These are phyloP conservation scores for Aspergillus hancockii DNA, from an alignment of 495 filamentous ascomycete species.

Conservation along the genomic window DNA sequence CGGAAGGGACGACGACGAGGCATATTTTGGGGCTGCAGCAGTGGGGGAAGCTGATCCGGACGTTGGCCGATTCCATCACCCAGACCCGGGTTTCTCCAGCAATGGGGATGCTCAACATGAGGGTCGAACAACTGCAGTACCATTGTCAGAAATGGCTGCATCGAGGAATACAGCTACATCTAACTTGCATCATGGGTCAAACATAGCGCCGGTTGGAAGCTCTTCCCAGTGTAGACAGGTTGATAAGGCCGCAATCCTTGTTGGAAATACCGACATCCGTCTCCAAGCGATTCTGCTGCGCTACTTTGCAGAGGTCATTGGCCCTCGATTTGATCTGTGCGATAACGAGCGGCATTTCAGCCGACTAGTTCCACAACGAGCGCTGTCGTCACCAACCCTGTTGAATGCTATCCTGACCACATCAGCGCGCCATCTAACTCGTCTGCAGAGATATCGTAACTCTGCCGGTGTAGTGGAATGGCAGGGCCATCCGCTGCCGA, in stretches of 20 bases:
- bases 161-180: neutral
- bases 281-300: constrained; percentile 10
- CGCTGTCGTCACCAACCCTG: constrained; percentile 1
- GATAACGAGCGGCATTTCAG: constrained; percentile 11
- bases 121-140: neutral
- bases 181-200: neutral
- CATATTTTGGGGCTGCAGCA: neutral
- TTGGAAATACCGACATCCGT: constrained; percentile 1
- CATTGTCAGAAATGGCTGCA: neutral
- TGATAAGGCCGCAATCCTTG: neutral
- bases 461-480: constrained; percentile 6
- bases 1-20: neutral
- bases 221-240: neutral
- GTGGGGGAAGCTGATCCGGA: neutral
- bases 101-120: neutral
- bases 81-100: neutral
- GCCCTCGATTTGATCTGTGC: constrained; percentile 12
- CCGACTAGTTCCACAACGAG: constrained; percentile 7
- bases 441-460: constrained; percentile 8
- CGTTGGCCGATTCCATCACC: neutral
- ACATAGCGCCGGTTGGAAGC: neutral
- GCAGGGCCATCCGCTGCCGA: constrained; percentile 6
- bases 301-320: constrained; percentile 5
- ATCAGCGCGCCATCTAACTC: constrained; percentile 7
- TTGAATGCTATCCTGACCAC: constrained; percentile 10